Percentiles rank a stretch among this genome's conserved stretches.
Evolutionary conservation across 352 stramenopile genomes (phyloP).

Genomic region (Phytophthora fragariae): DNA sequence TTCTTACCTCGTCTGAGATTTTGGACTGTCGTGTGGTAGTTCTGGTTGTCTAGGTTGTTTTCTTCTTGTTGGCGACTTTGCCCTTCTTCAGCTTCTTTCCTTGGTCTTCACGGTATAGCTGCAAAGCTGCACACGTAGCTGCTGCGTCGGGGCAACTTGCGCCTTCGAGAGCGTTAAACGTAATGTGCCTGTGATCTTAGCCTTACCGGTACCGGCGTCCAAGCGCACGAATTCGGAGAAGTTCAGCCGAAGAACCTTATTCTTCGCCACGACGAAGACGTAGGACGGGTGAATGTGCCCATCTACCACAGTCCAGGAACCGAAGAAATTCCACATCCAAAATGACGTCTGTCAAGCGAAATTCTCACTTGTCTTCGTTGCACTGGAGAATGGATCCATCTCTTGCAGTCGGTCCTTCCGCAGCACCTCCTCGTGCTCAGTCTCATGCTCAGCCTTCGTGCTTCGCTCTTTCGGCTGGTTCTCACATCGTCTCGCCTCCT

Average conservation of each 20-base stretch:
- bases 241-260: conserved; percentile 83
- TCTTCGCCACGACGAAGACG: conserved; percentile 95
- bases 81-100: conserved; percentile 20
- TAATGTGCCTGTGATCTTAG: conserved; percentile 59
- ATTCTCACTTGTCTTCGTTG: conserved; percentile 93
- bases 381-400: conserved; percentile 73
- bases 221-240: conserved; percentile 69
- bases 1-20: conserved; percentile 40
- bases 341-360: conserved; percentile 78
- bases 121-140: conserved; percentile 34
- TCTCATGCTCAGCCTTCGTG: conserved; percentile 43
- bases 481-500: conserved; percentile 80
- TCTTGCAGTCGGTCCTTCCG: conserved; percentile 41
- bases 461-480: conserved; percentile 89
- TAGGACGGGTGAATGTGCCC: conserved; percentile 94
- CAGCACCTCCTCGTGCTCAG: conserved; percentile 83
- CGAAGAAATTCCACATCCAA: conserved; percentile 87
- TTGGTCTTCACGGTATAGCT: conserved; percentile 46
- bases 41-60: conserved; percentile 7
- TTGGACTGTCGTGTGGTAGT: conserved; percentile 10
- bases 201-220: conserved; percentile 47
- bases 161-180: conserved; percentile 66
- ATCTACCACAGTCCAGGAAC: conserved; percentile 94
- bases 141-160: conserved; percentile 46
- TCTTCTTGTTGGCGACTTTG: conserved; percentile 7